phyloP scores from a whole-genome alignment of 305 asterid species.

The Coffea humblotiana region DNA sequence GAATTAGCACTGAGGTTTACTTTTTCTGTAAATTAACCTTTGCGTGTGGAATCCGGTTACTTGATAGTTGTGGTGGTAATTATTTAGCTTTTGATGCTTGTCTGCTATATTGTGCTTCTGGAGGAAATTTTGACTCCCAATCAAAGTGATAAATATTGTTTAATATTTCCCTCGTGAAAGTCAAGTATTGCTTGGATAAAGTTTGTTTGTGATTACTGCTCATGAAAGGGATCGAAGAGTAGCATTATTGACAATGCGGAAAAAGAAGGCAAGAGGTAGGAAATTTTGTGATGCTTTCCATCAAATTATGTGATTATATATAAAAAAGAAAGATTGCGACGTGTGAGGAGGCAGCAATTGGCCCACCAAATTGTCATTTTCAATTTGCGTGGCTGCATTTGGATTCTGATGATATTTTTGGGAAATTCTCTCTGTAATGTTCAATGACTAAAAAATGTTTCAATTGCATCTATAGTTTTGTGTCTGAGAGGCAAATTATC shows the following conservation, averaged over 20 bases:
- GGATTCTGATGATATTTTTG: background rate
- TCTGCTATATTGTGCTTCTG: background rate
- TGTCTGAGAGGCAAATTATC: too few species aligned
- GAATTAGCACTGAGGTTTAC: background rate
- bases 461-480: background rate
- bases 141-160: background rate
- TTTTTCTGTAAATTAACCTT: background rate
- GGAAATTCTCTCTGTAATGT: background rate
- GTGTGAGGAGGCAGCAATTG: conserved; percentile 3
- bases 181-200: conserved; percentile 3
- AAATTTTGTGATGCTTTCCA: conserved; percentile 3
- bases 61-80: background rate
- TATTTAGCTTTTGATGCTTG: background rate
- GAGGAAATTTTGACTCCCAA: background rate
- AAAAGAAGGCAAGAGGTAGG: conserved; percentile 1
- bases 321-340: background rate
- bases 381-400: background rate
- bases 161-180: conserved; percentile 4
- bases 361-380: conserved; percentile 5
- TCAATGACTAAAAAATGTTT: background rate
- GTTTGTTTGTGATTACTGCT: background rate
- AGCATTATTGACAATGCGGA: background rate
- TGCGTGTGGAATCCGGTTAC: conserved; percentile 4
- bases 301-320: conserved; percentile 1
- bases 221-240: background rate